Conservation (phyloP, 2,329 filamentous ascomycete genomes). For the Nemania sp. region DNA sequence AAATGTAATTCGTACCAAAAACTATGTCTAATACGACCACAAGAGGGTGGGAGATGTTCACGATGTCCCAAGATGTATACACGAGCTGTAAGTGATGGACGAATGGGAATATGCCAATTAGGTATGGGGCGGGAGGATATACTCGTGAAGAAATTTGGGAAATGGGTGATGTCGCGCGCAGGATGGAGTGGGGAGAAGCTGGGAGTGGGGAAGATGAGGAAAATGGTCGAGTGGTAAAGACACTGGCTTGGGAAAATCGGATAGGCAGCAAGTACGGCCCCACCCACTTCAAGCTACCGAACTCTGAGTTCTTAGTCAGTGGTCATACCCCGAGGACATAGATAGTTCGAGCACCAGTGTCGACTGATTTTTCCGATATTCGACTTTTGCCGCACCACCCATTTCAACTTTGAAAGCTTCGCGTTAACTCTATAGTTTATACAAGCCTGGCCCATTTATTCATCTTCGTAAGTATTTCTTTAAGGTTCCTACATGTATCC, state of each 20-base stretch:
- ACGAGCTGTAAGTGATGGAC: constrained; percentile 27
- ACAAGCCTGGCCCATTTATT: no score
- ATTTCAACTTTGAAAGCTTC: no score
- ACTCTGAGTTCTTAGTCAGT: neutral
- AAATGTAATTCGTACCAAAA: neutral
- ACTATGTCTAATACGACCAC: neutral
- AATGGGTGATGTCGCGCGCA: constrained; percentile 10
- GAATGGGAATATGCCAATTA: constrained; percentile 35
- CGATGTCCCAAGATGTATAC: constrained; percentile 3
- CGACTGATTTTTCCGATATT: constrained; percentile 17
- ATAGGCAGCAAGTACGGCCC: neutral
- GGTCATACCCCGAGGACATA: constrained; percentile 1
- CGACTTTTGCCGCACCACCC: no score
- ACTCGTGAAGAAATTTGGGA: constrained; percentile 29
- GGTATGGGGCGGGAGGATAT: constrained; percentile 33
- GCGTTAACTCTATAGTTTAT: no score
- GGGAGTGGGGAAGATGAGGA: constrained; percentile 21
- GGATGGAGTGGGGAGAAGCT: constrained; percentile 23
- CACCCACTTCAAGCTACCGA: no score
- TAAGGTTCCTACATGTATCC: no score
- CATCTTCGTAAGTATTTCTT: no score
- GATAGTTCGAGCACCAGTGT: constrained; percentile 36
- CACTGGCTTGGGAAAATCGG: constrained; percentile 18
- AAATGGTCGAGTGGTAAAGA: constrained; percentile 40
- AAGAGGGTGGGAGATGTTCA: neutral